Evolutionary conservation across 768 basidiomycete genomes (phyloP).

Genomic region (Cantharellus cinnabarinus): DNA sequence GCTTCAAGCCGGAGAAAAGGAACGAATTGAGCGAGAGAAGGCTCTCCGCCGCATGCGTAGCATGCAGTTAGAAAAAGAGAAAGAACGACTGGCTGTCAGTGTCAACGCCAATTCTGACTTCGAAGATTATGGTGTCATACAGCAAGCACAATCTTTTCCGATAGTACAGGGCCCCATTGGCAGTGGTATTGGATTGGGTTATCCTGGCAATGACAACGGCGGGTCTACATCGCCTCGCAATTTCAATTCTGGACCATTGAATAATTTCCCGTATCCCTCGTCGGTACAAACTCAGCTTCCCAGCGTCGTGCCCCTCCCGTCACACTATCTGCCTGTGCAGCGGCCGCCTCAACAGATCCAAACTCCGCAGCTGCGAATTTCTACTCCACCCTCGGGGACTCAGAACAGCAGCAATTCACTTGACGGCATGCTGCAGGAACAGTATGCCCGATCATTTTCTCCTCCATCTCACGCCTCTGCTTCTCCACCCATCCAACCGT

Average conservation of each 20-base stretch:
- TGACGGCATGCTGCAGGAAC: not conserved
- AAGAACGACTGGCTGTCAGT: conserved; percentile 16
- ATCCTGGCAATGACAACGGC: not conserved
- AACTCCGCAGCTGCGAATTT: not conserved
- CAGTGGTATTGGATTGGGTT: conserved; percentile 3
- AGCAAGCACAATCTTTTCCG: conserved; percentile 16
- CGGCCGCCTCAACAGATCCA: not conserved
- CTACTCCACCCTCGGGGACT: conserved; percentile 1
- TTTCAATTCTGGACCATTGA: not conserved
- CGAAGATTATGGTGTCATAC: conserved; percentile 55
- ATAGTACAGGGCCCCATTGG: not conserved
- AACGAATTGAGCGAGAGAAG: conserved; percentile 95
- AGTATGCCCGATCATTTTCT: conserved; percentile 15
- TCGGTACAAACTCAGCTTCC: not conserved
- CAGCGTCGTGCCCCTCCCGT: not conserved
- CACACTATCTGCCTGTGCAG: not conserved
- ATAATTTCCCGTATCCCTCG: not conserved
- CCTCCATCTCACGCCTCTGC: conserved; percentile 19
- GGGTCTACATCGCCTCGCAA: not conserved
- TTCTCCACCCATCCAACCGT: conserved; percentile 16
- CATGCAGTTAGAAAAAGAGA: conserved; percentile 85
- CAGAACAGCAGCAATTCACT: not conserved
- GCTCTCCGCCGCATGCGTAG: conserved; percentile 94
- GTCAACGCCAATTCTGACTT: conserved; percentile 27
- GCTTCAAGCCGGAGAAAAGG: conserved; percentile 96